Conservation (phyloP, 1,284 basidiomycete genomes). For the Takashimella tepidaria region DNA sequence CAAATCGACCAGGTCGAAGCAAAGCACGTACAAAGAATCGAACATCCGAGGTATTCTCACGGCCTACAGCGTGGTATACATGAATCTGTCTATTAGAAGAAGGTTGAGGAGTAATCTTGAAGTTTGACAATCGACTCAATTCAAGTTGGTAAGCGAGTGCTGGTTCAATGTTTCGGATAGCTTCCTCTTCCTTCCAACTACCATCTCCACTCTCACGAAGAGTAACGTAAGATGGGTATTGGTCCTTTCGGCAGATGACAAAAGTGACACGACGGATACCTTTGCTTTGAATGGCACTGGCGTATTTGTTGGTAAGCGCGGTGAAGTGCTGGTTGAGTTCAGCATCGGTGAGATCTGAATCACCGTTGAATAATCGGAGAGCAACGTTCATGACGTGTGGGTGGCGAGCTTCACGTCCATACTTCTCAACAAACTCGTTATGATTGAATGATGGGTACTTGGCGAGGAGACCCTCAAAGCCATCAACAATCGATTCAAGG, state of each 20-base stretch:
- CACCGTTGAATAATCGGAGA: conserved; percentile 72
- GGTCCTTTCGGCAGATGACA: conserved; percentile 82
- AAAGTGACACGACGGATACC: conserved; percentile 90
- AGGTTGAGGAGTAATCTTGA: conserved; percentile 89
- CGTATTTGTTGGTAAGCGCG: conserved; percentile 68
- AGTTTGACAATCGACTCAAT: conserved; percentile 91
- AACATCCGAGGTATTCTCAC: conserved; percentile 92
- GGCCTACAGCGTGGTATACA: conserved; percentile 91
- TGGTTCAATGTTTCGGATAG: conserved; percentile 97
- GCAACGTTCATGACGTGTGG: conserved; percentile 94
- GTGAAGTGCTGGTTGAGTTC: conserved; percentile 72
- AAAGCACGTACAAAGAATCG: conserved; percentile 98
- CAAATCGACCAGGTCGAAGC: conserved; percentile 88
- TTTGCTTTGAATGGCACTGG: conserved; percentile 60
- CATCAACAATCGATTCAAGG: conserved; percentile 63
- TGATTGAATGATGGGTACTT: conserved; percentile 57
- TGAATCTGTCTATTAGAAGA: conserved; percentile 93
- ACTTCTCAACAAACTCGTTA: conserved; percentile 65
- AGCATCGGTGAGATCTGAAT: conserved; percentile 66
- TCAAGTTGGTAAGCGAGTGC: conserved; percentile 98
- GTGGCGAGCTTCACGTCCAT: conserved; percentile 65
- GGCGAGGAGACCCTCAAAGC: conserved; percentile 67
- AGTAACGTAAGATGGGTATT: conserved; percentile 94
- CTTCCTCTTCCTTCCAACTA: conserved; percentile 86
- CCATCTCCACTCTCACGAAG: conserved; percentile 64